Conservation (phyloP, 2,329 filamentous ascomycete genomes). For the Sarocladiaceae sp. region DNA sequence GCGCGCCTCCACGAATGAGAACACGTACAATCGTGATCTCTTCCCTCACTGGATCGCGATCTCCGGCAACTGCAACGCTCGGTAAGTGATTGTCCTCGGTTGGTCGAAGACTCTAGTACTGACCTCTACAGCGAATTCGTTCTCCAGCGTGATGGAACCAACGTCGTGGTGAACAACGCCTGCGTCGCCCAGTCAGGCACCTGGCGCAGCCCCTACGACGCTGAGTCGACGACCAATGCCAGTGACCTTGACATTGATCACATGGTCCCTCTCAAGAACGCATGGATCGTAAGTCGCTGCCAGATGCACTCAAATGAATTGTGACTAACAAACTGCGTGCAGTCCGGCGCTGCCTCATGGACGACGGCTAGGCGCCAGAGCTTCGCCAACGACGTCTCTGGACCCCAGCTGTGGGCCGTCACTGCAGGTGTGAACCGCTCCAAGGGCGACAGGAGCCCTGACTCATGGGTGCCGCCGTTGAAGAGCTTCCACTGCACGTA, state of each 20-base stretch:
- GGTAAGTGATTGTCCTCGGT: constrained; percentile 27
- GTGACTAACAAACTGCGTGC: constrained; percentile 13
- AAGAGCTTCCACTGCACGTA: constrained; percentile 73
- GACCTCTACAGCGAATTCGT: constrained; percentile 52
- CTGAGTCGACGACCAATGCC: constrained; percentile 62
- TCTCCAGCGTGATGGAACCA: constrained; percentile 66
- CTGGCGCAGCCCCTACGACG: constrained; percentile 73
- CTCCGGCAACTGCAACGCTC: constrained; percentile 64
- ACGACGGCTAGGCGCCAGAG: constrained; percentile 60
- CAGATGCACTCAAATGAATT: not conserved
- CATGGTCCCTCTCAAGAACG: constrained; percentile 75
- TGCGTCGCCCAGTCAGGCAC: constrained; percentile 63
- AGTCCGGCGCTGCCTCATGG: constrained; percentile 71
- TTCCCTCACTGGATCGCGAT: constrained; percentile 71
- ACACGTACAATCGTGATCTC: constrained; percentile 58
- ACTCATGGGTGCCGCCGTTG: constrained; percentile 71
- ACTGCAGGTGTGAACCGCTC: constrained; percentile 70
- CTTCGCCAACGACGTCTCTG: constrained; percentile 73
- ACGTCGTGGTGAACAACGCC: constrained; percentile 52
- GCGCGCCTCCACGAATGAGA: constrained; percentile 46
- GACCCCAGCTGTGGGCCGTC: constrained; percentile 75
- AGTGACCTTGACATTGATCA: constrained; percentile 79
- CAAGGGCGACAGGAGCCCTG: constrained; percentile 72
- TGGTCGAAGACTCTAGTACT: not conserved
- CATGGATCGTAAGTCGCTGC: constrained; percentile 59